These are phyloP conservation scores for Gomphus bonarii DNA, from an alignment of 1,284 basidiomycete species.

Conservation along the genomic window DNA sequence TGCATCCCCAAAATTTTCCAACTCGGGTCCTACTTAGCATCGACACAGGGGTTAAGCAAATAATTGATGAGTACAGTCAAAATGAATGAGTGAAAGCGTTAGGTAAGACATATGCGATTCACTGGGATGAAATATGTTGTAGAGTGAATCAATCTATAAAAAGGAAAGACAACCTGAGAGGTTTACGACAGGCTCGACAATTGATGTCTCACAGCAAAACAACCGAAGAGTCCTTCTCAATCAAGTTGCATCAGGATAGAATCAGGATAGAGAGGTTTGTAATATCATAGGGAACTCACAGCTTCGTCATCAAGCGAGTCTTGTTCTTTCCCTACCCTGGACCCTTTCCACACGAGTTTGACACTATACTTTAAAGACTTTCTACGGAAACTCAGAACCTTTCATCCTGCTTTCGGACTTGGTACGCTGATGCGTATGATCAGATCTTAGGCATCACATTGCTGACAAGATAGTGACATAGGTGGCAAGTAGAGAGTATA, in stretches of 20 bases:
- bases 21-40: slow-evolving; percentile 17
- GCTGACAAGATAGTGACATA: too few species aligned
- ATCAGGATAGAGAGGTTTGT: background rate
- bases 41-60: slow-evolving; percentile 25
- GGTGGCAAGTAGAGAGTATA: too few species aligned
- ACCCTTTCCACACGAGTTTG: too few species aligned
- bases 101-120: slow-evolving; percentile 30
- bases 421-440: too few species aligned
- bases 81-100: background rate
- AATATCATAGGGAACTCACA: slow-evolving; percentile 17
- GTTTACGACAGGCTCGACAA: background rate
- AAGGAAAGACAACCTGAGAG: background rate
- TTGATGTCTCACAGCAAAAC: slow-evolving; percentile 26
- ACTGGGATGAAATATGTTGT: slow-evolving; percentile 39
- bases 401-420: too few species aligned
- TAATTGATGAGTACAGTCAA: slow-evolving; percentile 16
- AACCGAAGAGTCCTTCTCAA: slow-evolving; percentile 35
- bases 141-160: slow-evolving; percentile 26
- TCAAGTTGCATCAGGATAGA: slow-evolving; percentile 22
- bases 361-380: too few species aligned
- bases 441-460: too few species aligned
- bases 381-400: too few species aligned
- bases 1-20: too few species aligned
- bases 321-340: slow-evolving; percentile 34
- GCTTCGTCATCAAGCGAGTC: slow-evolving; percentile 33